A percentile compares a stretch with the other conserved stretches of the same genome.
These are phyloP conservation scores for Suillus clintonianus DNA, from an alignment of 768 basidiomycete genomes.

Conservation along the genomic window DNA sequence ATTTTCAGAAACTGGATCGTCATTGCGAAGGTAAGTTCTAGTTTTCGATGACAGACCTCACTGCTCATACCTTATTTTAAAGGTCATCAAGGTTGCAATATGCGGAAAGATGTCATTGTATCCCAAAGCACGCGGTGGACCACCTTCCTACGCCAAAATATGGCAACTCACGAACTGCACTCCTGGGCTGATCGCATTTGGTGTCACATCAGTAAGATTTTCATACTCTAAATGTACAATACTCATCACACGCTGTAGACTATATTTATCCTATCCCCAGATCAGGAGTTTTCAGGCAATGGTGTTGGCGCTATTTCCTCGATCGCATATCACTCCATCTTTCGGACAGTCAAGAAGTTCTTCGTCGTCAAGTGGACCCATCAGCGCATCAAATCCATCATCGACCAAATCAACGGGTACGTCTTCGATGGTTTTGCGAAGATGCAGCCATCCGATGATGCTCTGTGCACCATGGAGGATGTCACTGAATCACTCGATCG, in stretches of 20 bases:
- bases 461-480: neutral
- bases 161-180: neutral
- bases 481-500: neutral
- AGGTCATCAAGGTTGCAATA: slow-evolving; percentile 3
- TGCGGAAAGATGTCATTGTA: neutral
- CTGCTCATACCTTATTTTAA: neutral
- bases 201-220: neutral
- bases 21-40: slow-evolving; percentile 1
- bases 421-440: neutral
- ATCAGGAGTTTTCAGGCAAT: neutral
- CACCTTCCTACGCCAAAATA: neutral
- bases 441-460: neutral
- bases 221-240: neutral
- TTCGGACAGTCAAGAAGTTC: neutral
- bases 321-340: neutral
- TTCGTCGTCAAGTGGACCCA: neutral
- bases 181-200: slow-evolving; percentile 1
- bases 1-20: neutral
- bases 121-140: neutral
- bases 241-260: neutral
- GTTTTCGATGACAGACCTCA: neutral
- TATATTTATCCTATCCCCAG: slow-evolving; percentile 2
- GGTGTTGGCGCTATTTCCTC: slow-evolving; percentile 1
- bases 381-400: neutral
- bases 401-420: neutral